Base-by-base conservation (phyloP, 78 protist genomes). In the Chrysochromulina parva region DNA sequence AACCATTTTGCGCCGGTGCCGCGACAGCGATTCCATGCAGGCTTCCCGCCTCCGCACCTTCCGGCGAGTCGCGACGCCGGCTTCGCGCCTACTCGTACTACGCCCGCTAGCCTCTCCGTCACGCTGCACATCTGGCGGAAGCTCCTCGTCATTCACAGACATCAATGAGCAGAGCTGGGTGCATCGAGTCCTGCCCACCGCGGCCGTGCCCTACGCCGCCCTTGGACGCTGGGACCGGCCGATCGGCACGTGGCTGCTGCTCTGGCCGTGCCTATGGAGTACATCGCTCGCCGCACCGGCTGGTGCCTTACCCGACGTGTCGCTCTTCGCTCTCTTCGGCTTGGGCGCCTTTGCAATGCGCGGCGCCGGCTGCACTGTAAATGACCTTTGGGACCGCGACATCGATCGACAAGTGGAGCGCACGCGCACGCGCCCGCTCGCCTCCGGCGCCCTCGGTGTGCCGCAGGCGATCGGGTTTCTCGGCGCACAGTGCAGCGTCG, bases 351-450 rank as follows among this genome's bases (percentile, higher is more conserved):
- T 96, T 47, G 65, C 94, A 28, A 97, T 96, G 99, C 94, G 99
- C 50, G 95, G 97, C 38, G 98, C 98, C 16, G 99, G 99, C 26
- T 97, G 99, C 82, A 95, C 95, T 5, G 89, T 96, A 74, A 97
- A 97, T 88, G 99, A 97, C 85, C 76, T 97, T 90, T 96, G 96
- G 84, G 99, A 97, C 85, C 71, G 82, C 24, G 96, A 96, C 73
- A 54, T 97, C 60, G 99, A 97, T 55, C 50, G 88, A 48, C 87
- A 58, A 54, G 97, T 96, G 13, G 98, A 96, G 81, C 92, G 98
- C 52, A 97, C 98, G 1, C 74, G 89, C 22, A 48, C 19, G 20
- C 85, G 98, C 59, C 98, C 98, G n/a, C 60, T 97, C 2, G 98
- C 98, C 3, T 50, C 95, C 28, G 96, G 94, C 53, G 54, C 62